Evolutionary conservation across 106 monocot genomes (phyloP), one percentile per base, ranked within the genome.

Genomic region (Platanthera zijinensis): DNA sequence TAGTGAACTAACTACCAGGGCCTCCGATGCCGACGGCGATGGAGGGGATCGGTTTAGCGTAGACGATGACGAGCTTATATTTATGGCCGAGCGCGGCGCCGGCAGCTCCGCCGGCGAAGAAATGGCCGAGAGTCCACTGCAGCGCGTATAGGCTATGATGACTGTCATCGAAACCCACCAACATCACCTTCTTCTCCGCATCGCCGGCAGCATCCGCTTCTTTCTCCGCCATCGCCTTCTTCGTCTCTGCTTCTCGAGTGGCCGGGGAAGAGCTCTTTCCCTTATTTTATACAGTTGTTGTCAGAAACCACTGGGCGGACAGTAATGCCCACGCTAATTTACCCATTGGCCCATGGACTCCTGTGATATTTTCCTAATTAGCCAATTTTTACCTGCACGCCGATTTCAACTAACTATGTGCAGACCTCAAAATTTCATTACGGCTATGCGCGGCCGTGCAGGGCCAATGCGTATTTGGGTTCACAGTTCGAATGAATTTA

Each of bases 61-160:
- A 87, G 69, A 96, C 87, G 62, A 96, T 25, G 50, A 93, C 81
- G 52, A 96, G 93, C 49, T 82, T 76, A 79, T 92, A 87, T 0
- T 30, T 21, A 70, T 46, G 1, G 21, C 48, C 52, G 9, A 67
- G 48, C 5, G 69, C 49, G 5, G 57, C 25, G 28, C 28, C 32
- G 8, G 32, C 28, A 11, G 11, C 10, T 52, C 14, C 47, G 48
- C 14, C 54, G 80, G 85, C 45, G 83, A 90, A 87, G 87, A 90
- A 87, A 75, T 82, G 85, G 77, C n/a, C 10, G 21, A 87, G 81
- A 21, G 82, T 82, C 90, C 90, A 90, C 49, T 90, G 79, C 4
- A 90, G 85, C 30, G 90, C 90, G 81, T 90, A 90, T 74, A 74
- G 74, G 81, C 90, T 87, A 75, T 82, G 87, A 48, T 87, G 87